A percentile compares a stretch with the other conserved stretches of the same genome.
Evolutionary conservation across 495 filamentous ascomycete genomes (phyloP).

Genomic region (Apodospora peruviana): DNA sequence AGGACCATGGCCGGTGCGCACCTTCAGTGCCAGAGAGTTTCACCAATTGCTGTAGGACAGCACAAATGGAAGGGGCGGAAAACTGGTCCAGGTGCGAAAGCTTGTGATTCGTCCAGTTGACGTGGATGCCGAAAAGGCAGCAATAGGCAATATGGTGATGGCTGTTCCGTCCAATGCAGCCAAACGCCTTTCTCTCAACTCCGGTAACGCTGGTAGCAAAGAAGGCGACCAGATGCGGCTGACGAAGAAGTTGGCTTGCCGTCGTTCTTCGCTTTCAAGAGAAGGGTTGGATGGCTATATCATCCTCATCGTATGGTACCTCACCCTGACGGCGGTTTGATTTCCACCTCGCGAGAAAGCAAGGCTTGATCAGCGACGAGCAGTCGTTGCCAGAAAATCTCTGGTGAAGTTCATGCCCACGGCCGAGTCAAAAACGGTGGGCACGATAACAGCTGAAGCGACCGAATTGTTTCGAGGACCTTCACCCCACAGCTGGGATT

Average conservation of each 20-base stretch:
- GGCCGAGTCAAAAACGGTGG: neutral
- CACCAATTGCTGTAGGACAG: no score
- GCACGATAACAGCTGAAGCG: neutral
- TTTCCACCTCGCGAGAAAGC: neutral
- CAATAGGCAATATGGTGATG: neutral
- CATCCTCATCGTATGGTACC: no score
- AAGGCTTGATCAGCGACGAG: no score
- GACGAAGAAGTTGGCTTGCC: no score
- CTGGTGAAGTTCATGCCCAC: neutral
- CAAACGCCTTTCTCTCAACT: no score
- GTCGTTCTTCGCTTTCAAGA: no score
- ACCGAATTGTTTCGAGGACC: neutral
- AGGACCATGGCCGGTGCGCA: no score
- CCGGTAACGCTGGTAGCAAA: no score
- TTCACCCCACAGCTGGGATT: neutral
- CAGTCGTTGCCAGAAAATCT: neutral
- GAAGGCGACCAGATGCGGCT: no score
- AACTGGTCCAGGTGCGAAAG: neutral
- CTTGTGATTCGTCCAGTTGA: neutral
- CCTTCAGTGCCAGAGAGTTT: no score
- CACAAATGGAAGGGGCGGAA: neutral
- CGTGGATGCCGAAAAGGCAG: neutral
- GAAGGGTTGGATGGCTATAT: no score
- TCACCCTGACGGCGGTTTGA: no score
- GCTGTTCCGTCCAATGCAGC: neutral